Evolutionary conservation across 192 early-diverging fungal genomes (phyloP), one percentile per base, ranked within the genome.

Genomic region (Cladochytrium replicatum): DNA sequence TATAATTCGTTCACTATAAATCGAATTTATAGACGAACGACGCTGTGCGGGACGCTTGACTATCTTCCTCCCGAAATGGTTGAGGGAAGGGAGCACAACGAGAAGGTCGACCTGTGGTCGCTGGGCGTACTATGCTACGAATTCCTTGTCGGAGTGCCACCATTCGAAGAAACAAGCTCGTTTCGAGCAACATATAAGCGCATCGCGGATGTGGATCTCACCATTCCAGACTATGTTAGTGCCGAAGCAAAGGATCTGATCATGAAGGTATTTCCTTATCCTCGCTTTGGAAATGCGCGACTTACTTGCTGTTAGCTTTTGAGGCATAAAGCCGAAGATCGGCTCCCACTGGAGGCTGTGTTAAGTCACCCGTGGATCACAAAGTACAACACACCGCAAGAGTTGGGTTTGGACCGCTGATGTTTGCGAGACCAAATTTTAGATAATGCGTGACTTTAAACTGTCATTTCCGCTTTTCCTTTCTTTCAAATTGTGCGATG

Each of bases 61-160:
- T 97, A 97, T 57, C 61, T 97, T 31, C 83, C 93, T 4, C 93
- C 93, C 11, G 93, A 97, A 72, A 93, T 95, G 84, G 85, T 97
- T 3, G 85, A 93, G 48, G 88, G 85, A 3, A 66, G 76, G 32
- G 74, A 77, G 43, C 89, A 95, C 61, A 77, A 77, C 27, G 76
- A 74, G 21, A 76, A 73, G 2, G 88, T 94, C 5, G 93, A 97
- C 60, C 53, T 93, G 46, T 97, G 93, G 93, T 83, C 85, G 9
- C 63, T 97, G 24, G 93, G 93, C 2, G 86, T 95, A 15, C 74
- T 97, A 1, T 80, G 81, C 49, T 97, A 88, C 63, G 94, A 97
- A 65, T 89, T 97, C 48, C 59, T 97, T 6, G 82, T 84, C n/a
- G 94, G 94, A 0, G 71, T 77, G 4, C 91, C 94, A 1, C 93